Conservation (phyloP, 805 yeast species). For the Saccharomyces eubayanus region DNA sequence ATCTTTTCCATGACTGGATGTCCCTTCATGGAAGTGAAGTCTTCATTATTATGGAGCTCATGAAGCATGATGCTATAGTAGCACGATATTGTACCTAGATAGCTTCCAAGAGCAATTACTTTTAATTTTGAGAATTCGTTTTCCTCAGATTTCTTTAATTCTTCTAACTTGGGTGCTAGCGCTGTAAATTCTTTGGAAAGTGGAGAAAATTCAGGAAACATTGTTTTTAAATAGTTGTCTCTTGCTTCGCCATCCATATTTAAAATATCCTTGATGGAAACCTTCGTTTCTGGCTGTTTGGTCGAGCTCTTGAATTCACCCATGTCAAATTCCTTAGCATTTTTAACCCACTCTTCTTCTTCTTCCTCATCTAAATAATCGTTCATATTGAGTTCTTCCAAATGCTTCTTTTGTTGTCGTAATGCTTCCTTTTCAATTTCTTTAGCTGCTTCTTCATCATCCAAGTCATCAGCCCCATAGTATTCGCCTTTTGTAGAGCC, state of each 20-base stretch:
- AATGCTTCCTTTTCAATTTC: slow-evolving; percentile 82
- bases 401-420: slow-evolving; percentile 72
- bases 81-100: slow-evolving; percentile 67
- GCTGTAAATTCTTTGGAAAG: slow-evolving; percentile 51
- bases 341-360: slow-evolving; percentile 65
- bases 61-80: slow-evolving; percentile 70
- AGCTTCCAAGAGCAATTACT: slow-evolving; percentile 63
- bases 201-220: slow-evolving; percentile 81
- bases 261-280: slow-evolving; percentile 38
- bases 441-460: slow-evolving; percentile 64
- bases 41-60: slow-evolving; percentile 45
- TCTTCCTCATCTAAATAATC: slow-evolving; percentile 70
- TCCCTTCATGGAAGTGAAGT: slow-evolving; percentile 62
- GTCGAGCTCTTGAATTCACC: slow-evolving; percentile 31
- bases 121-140: slow-evolving; percentile 42
- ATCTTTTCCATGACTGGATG: slow-evolving; percentile 86
- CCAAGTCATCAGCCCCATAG: slow-evolving; percentile 47
- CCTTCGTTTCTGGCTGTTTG: slow-evolving; percentile 25
- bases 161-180: slow-evolving; percentile 37
- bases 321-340: slow-evolving; percentile 41
- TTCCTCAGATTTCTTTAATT: slow-evolving; percentile 25
- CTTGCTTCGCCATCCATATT: slow-evolving; percentile 47
- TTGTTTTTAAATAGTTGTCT: slow-evolving; percentile 43
- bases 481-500: slow-evolving; percentile 37
- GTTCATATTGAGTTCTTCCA: slow-evolving; percentile 65